Evolutionary conservation across 169 alveolate species (phyloP), one percentile per base, ranked within the genome.

Genomic region (Eimeria acervulina): DNA sequence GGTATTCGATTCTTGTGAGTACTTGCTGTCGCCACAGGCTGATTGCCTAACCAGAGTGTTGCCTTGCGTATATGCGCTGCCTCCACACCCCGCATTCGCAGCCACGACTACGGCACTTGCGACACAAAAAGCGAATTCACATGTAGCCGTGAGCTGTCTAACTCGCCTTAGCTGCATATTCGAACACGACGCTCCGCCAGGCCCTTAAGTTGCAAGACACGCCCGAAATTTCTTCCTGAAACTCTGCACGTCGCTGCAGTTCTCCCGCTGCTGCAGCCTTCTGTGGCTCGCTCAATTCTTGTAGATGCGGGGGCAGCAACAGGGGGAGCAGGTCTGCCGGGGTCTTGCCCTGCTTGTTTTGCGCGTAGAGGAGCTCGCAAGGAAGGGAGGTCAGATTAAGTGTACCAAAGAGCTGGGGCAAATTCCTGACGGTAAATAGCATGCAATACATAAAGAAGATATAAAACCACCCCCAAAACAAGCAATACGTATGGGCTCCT

Each of bases 271-370:
- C 44, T 17, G 83, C 93, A 44, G 93, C 80, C 40, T 87, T 61
- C 83, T 87, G 83, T 51, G 61, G 63, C 93, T 61, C 93, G 55
- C 42, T 68, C 59, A 87, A 44, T 10, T 87, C 66, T n/a, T 59
- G 81, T 31, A 87, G 81, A 40, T 59, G 55, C 23, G 96, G 44
- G 28, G 91, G 78, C 74, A 80, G 85, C 89, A 78, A 44, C 31
- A 55, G 84, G 0, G 96, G 96, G 72, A 93, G 74, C 85, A 93
- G 85, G 31, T 93, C 96, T 19, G 96, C 96, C 17, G 96, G 96
- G 33, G 93, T 93, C 85, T 93, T 68, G 92, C 96, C 92, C 4
- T 42, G 52, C 26, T 59, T 40, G 92, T 93, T 93, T n/a, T 78
- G 89, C 83, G 96, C 90, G 92, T 59, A 76, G 47, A 93, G 38